Evolutionary conservation across 163 green algal genomes (phyloP).

Genomic region (Coccomyxa subellipsoidea): DNA sequence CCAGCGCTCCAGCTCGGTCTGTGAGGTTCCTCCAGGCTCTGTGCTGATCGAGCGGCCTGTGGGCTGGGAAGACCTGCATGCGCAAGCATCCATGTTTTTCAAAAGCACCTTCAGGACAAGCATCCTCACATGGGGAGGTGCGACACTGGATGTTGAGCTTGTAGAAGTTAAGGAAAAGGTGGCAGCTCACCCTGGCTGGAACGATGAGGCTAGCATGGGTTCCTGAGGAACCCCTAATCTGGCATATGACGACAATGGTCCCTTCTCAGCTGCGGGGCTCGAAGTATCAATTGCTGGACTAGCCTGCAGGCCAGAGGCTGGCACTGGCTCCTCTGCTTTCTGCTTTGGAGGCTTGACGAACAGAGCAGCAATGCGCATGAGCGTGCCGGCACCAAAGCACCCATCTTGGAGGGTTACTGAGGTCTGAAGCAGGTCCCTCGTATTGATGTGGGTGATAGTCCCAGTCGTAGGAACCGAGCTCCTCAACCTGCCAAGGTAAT

Average conservation of each 20-base stretch:
- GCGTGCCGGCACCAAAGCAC: slow-evolving; percentile 33
- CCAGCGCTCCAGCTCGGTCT: neutral
- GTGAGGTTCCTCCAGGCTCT: neutral
- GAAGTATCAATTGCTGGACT: neutral
- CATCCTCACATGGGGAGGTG: no score
- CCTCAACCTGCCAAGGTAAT: neutral
- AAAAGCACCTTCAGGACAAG: no score
- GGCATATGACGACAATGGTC: neutral
- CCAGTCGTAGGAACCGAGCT: neutral
- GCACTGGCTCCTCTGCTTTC: neutral
- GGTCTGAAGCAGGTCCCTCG: slow-evolving; percentile 14
- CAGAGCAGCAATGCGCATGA: slow-evolving; percentile 41
- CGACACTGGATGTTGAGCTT: no score
- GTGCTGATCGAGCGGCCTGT: neutral
- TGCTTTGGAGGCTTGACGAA: slow-evolving; percentile 10
- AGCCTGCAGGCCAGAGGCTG: neutral
- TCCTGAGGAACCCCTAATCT: neutral
- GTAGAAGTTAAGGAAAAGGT: neutral
- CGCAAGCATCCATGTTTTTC: neutral
- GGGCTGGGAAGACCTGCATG: neutral
- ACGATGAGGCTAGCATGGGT: neutral
- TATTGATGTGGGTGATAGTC: neutral
- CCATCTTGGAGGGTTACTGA: slow-evolving; percentile 38
- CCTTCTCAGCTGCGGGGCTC: neutral
- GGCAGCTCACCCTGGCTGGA: neutral